Percentiles rank a stretch among this genome's conserved stretches.
phyloP scores from a whole-genome alignment of 306 rosid genomes.

The Trichosanthes cucumerina region DNA sequence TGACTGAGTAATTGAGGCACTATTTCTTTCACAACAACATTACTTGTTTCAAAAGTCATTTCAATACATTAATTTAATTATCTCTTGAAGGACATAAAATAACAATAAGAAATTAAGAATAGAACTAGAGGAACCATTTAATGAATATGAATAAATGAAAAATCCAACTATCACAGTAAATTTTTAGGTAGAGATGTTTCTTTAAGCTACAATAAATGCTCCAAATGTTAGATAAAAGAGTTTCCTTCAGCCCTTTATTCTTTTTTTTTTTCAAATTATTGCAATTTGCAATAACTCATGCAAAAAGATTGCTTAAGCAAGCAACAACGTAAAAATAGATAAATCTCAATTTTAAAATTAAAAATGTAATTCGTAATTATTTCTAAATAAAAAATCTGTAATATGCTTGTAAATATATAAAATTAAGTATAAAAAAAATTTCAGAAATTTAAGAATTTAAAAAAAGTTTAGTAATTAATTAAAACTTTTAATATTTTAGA shows the following conservation, averaged over 20 bases:
- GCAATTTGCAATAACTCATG: background rate
- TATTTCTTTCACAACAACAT: too few relatives aligned
- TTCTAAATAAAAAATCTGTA: background rate
- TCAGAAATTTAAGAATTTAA: too few relatives aligned
- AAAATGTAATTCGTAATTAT: background rate
- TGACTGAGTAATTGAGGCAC: too few relatives aligned
- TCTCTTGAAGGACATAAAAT: too few relatives aligned
- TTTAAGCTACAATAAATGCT: background rate
- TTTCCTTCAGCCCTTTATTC: background rate
- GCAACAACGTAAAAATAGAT: background rate
- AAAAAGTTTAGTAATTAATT: too few relatives aligned
- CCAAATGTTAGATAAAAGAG: background rate
- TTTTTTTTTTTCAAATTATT: background rate
- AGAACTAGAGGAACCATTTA: background rate
- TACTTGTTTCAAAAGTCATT: too few relatives aligned
- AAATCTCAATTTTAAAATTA: background rate
- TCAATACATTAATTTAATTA: too few relatives aligned
- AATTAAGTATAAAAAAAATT: too few relatives aligned
- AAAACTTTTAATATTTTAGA: too few relatives aligned
- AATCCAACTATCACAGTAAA: background rate
- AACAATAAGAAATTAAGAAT: too few relatives aligned
- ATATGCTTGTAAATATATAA: too few relatives aligned
- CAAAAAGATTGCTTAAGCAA: background rate
- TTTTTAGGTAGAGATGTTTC: background rate
- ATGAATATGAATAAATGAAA: background rate